Base-by-base conservation (phyloP, 805 yeast species). In the Tanozyma kutaoensis region DNA sequence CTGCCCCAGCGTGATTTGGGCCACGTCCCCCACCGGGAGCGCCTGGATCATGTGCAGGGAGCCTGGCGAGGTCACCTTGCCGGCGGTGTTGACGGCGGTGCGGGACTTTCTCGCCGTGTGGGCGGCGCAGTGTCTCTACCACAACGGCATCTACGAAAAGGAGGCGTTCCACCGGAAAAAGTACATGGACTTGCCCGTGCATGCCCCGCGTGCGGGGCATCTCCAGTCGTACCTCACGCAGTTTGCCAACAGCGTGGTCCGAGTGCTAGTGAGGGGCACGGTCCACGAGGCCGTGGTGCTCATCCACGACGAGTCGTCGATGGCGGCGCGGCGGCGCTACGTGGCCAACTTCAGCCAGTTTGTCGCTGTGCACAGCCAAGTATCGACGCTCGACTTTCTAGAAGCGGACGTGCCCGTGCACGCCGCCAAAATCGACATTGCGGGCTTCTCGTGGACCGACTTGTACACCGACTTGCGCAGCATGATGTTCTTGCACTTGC, bases 1-100 rank as follows among this genome's bases (percentile, higher is more conserved):
- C 48, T 91, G 98, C 0, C 95, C 95, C 0, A 96, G 82, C 0
- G 95, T 84, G 31, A 88, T 71, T 32, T 66, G 60, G 37, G 79
- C 81, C 5, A 85, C 63, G 38, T 86, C 93, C 8, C 40, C 38
- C 1, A 36, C 5, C 21, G 21, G 5, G n/a, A 20, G n/a, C 12
- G n/a, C 21, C 12, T n/a, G 4, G 12, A 20, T 20, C 21, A 20
- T 20, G 21, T 5, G 21, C 17, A 15, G 17, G 7, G 17, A 5
- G 17, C 7, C 7, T 15, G 17, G 5, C 7, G 17, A 5, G 17
- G 17, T 15, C 7, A 5, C 17, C 7, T 5, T 15, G 17, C 17
- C 17, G 7, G 5, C 17, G 17, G 7, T 15, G 7, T 7, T 5
- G 7, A 5, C 5, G 17, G 39, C 58, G 5, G 30, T 72, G 5